These are phyloP conservation scores for Bruguiera hainesii DNA, from an alignment of 441 rosid genomes.

Conservation along the genomic window DNA sequence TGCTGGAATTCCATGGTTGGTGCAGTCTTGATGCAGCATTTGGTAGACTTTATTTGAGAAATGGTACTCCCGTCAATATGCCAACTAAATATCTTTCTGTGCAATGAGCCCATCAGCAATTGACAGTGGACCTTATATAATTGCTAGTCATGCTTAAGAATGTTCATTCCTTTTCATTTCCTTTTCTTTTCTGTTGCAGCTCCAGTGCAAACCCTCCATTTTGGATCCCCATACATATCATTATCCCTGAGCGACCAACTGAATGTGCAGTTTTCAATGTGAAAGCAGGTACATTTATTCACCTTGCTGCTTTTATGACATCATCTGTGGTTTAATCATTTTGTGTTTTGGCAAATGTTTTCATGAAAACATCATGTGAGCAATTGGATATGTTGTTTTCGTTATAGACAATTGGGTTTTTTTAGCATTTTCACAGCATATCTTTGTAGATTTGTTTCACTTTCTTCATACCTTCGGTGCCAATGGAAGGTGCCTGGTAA, in stretches of 20 bases:
- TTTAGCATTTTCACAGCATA: not conserved
- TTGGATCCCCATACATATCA: slow-evolving; percentile 98
- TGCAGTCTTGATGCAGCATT: no score
- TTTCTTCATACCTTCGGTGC: no score
- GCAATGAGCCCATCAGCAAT: not conserved
- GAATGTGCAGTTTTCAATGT: slow-evolving; percentile 94
- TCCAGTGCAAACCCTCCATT: slow-evolving; percentile 90
- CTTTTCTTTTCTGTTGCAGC: slow-evolving; percentile 37
- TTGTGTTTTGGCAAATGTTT: not conserved
- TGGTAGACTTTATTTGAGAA: no score
- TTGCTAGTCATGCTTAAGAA: not conserved
- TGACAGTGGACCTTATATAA: not conserved
- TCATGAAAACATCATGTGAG: not conserved
- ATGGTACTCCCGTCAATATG: no score
- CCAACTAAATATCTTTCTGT: no score
- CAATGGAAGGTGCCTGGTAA: no score
- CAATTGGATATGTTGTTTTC: not conserved
- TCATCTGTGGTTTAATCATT: not conserved
- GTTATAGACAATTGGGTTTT: not conserved
- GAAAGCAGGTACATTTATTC: slow-evolving; percentile 66
- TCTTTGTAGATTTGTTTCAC: not conserved
- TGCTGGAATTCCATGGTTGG: no score
- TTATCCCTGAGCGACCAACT: slow-evolving; percentile 96
- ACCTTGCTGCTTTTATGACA: not conserved
- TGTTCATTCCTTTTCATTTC: not conserved